Evolutionary conservation across 2,329 filamentous ascomycete species (phyloP).

Genomic region (Verticillium dahliae): DNA sequence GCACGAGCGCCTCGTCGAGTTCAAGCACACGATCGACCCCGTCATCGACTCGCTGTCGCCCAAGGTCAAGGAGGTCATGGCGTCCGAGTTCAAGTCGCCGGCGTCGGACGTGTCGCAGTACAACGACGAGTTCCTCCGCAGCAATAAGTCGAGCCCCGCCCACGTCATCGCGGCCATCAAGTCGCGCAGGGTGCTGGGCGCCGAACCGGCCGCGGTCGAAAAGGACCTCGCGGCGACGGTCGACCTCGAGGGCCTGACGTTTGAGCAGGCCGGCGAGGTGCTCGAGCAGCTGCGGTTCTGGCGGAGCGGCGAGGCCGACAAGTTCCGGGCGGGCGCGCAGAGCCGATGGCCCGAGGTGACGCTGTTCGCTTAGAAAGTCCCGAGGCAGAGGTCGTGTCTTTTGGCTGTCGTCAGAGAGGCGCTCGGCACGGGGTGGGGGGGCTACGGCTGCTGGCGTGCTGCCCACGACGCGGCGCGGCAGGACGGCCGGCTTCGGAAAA

Average conservation of each 20-base stretch:
- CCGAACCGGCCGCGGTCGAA: conserved; percentile 49
- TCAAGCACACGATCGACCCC: conserved; percentile 56
- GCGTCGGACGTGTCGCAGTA: conserved; percentile 44
- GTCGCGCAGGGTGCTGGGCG: conserved; percentile 52
- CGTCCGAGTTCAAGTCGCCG: conserved; percentile 56
- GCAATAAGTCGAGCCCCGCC: conserved; percentile 54
- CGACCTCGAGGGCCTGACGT: conserved; percentile 39
- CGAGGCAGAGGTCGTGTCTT: neutral
- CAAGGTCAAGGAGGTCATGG: conserved; percentile 63
- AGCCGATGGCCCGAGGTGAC: conserved; percentile 46
- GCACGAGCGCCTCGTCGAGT: conserved; percentile 67
- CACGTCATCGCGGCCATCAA: conserved; percentile 60
- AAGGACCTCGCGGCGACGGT: conserved; percentile 57
- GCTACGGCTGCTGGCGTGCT: neutral
- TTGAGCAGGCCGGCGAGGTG: conserved; percentile 48
- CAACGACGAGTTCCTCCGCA: conserved; percentile 60
- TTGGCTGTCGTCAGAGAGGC: neutral
- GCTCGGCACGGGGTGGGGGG: neutral
- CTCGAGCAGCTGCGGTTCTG: conserved; percentile 38
- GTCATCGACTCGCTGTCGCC: conserved; percentile 54
- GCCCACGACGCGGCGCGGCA: neutral
- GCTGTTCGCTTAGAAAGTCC: conserved; percentile 27
- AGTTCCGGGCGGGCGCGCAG: conserved; percentile 41
- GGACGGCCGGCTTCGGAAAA: neutral
- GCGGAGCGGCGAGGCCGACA: conserved; percentile 40